Conservation (phyloP, 768 basidiomycete genomes). For the Plicaturopsis crispa region DNA sequence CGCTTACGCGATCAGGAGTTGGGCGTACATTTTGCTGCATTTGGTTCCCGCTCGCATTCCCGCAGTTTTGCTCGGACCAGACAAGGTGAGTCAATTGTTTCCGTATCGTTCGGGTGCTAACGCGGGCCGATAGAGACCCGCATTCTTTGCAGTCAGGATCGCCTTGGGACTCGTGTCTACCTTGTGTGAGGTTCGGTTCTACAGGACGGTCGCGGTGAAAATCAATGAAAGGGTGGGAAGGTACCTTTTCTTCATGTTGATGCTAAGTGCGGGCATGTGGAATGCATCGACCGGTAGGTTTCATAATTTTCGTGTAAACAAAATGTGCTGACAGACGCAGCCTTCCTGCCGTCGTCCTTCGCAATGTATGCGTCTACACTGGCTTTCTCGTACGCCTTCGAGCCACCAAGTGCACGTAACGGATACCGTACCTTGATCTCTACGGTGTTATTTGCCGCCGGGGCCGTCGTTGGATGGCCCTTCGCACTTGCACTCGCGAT, state of each 20-base stretch:
- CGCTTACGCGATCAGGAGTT: slow-evolving; percentile 84
- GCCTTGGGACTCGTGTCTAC: slow-evolving; percentile 67
- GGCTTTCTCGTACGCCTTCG: slow-evolving; percentile 65
- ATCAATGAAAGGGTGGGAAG: slow-evolving; percentile 87
- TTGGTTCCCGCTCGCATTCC: slow-evolving; percentile 57
- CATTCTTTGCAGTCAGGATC: slow-evolving; percentile 87
- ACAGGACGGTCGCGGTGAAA: slow-evolving; percentile 69
- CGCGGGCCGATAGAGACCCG: slow-evolving; percentile 49
- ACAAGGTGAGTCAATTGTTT: slow-evolving; percentile 53
- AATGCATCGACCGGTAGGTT: slow-evolving; percentile 72
- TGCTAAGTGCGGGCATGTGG: slow-evolving; percentile 93
- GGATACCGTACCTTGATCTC: slow-evolving; percentile 52
- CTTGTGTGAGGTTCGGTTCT: slow-evolving; percentile 76
- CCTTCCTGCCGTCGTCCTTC: slow-evolving; percentile 93
- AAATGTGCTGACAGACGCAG: too few species aligned
- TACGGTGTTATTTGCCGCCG: slow-evolving; percentile 67
- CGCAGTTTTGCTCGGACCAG: slow-evolving; percentile 43
- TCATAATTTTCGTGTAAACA: too few species aligned
- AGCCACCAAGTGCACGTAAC: slow-evolving; percentile 47
- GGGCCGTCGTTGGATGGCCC: slow-evolving; percentile 93
- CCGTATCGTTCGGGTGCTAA: neutral
- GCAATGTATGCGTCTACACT: slow-evolving; percentile 85
- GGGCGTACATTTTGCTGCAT: slow-evolving; percentile 88
- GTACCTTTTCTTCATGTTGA: slow-evolving; percentile 84
- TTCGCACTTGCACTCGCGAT: slow-evolving; percentile 84